Base-by-base conservation (phyloP, 2,329 filamentous ascomycete species). In the Blumeria hordei region DNA sequence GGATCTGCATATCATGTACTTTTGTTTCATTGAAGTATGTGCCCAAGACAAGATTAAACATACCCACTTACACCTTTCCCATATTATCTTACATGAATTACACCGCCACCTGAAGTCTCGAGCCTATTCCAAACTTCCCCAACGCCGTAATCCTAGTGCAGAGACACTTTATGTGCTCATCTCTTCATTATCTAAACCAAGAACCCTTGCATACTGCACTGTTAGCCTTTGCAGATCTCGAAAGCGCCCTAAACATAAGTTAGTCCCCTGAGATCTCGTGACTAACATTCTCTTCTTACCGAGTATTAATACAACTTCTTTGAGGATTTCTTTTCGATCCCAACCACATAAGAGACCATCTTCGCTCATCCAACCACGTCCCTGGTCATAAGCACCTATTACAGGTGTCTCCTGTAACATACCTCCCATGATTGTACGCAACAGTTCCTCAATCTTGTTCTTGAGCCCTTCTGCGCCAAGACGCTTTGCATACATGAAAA, bases 401-500 rank as follows among this genome's bases (percentile, higher is more conserved):
- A n/a, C n/a, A 35, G 67, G 69, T 28, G 76, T 76, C 1, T 84
- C 80, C 58, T 74, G 74, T 64, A 74, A 73, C 61, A 74, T 77
- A 53, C 85, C 83, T 7, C 88, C 88, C 52, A 94, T 72, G 44
- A 98, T 71, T 49, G 79, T 83, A 61, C 86, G 83, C 33, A 96
- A 71, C 9, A 98, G 72, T 70, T 98, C 93, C 66, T 96, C 90
- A 1, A 95, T 88, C 69, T 98, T 98, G 56, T 78, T 75, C 61
- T 83, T 80, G 54, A 90, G 71, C 0, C 88, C 88, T 67, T 98
- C 93, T 0, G 88, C 87, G 0, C 92, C 92, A 6, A 98, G 77
- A 0, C 92, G 81, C 70, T 95, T 96, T 3, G 88, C 90, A 64
- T 98, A 98, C 88, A 96, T 96, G 64, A 88, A 83, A n/a, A 98